phyloP scores from a whole-genome alignment of 2,329 filamentous ascomycete species.

The Epicoccum nigrum region DNA sequence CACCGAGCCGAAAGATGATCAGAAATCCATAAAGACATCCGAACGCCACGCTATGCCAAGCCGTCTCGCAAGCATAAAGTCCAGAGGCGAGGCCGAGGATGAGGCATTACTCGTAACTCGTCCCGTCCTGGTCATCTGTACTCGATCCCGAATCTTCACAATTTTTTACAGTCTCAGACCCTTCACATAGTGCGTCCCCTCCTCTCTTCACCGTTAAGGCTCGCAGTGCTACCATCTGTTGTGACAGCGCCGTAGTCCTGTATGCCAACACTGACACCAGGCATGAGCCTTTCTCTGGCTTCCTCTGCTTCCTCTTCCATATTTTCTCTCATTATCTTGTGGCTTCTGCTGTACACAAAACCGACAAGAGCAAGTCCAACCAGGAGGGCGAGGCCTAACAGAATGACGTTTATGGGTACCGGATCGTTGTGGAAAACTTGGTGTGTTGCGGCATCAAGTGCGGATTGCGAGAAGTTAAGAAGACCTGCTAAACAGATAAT shows the following conservation, averaged over 20 bases:
- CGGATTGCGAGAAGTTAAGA: constrained; percentile 83
- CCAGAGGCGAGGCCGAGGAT: not conserved
- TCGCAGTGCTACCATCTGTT: constrained; percentile 17
- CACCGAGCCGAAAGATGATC: not conserved
- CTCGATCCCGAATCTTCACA: not conserved
- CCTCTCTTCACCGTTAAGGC: constrained; percentile 24
- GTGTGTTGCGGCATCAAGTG: constrained; percentile 79
- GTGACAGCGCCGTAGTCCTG: constrained; percentile 19
- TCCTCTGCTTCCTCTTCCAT: constrained; percentile 46
- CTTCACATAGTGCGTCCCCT: constrained; percentile 27
- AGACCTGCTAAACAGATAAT: constrained; percentile 86
- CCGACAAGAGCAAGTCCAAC: constrained; percentile 70
- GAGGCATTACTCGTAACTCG: not conserved
- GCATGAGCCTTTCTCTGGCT: constrained; percentile 46
- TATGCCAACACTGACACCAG: constrained; percentile 26
- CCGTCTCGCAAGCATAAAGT: not conserved
- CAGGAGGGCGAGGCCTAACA: constrained; percentile 66
- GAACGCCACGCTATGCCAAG: constrained; percentile 19
- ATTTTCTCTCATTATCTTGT: constrained; percentile 48
- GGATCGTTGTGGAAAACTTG: constrained; percentile 73
- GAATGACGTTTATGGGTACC: constrained; percentile 74
- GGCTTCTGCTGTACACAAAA: constrained; percentile 66
- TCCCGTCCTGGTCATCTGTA: not conserved
- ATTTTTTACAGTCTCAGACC: too few relatives aligned
- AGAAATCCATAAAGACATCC: not conserved